A percentile compares a stretch with the other conserved stretches of the same genome.
phyloP scores from a whole-genome alignment of 768 basidiomycete genomes.

The Fistulinella prunicolor region DNA sequence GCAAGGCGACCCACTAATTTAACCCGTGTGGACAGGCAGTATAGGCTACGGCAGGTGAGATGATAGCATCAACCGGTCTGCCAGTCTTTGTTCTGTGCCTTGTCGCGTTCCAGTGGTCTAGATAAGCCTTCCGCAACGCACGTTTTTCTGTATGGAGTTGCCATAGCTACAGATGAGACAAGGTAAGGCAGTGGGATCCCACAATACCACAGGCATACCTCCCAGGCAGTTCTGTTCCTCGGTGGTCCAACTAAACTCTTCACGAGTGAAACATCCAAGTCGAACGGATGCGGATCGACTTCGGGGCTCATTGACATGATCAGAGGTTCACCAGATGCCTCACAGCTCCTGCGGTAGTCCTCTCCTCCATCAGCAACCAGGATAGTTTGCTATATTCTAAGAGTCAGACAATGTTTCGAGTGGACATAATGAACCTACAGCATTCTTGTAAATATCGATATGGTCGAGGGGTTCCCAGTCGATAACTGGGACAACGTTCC shows the following conservation, averaged over 20 bases:
- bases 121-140: conserved; percentile 40
- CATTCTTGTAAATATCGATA: conserved; percentile 29
- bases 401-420: background rate
- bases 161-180: conserved; percentile 36
- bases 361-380: conserved; percentile 40
- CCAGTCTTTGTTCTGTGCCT: conserved; percentile 42
- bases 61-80: conserved; percentile 51
- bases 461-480: conserved; percentile 68
- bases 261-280: conserved; percentile 42
- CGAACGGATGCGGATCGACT: conserved; percentile 35
- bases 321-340: conserved; percentile 43
- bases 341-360: conserved; percentile 36
- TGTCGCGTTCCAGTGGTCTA: conserved; percentile 50
- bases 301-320: conserved; percentile 38
- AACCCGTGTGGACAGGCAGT: conserved; percentile 45
- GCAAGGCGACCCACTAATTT: conserved; percentile 33
- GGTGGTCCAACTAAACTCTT: conserved; percentile 45
- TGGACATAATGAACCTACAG: conserved; percentile 11
- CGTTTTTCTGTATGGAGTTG: conserved; percentile 43
- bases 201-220: conserved; percentile 28
- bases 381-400: conserved; percentile 33
- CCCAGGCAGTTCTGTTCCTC: conserved; percentile 39
- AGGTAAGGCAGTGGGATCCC: background rate
- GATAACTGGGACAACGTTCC: conserved; percentile 36
- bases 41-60: conserved; percentile 43